Percentiles rank a stretch among this genome's conserved stretches.
Conservation (phyloP, 2,329 filamentous ascomycete genomes). For the Fusarium dlaminii region DNA sequence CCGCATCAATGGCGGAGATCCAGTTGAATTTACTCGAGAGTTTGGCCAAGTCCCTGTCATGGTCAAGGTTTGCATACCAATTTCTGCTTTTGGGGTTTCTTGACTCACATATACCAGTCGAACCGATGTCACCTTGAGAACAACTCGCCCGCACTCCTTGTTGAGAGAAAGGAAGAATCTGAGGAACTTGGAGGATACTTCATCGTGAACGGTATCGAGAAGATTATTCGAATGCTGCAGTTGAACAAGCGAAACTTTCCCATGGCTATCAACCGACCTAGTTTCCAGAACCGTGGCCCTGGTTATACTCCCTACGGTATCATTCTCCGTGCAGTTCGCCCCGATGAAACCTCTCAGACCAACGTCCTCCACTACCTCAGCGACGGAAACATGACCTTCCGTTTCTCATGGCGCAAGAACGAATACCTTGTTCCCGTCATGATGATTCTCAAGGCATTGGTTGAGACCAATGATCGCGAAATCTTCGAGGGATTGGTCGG, state of each 20-base stretch:
- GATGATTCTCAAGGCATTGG: slow-evolving; percentile 95
- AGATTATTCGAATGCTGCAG: slow-evolving; percentile 91
- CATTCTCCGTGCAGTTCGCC: slow-evolving; percentile 88
- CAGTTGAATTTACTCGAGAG: slow-evolving; percentile 83
- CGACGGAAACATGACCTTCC: slow-evolving; percentile 95
- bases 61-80: slow-evolving; percentile 74
- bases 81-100: not conserved
- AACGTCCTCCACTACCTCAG: slow-evolving; percentile 96
- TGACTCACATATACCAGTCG: slow-evolving; percentile 63
- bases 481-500: slow-evolving; percentile 96
- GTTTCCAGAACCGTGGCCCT: slow-evolving; percentile 86
- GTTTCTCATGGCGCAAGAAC: slow-evolving; percentile 97
- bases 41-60: slow-evolving; percentile 92
- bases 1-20: slow-evolving; percentile 85
- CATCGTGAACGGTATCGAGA: slow-evolving; percentile 96
- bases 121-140: slow-evolving; percentile 91
- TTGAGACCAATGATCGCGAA: slow-evolving; percentile 95
- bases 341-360: slow-evolving; percentile 98
- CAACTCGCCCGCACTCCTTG: slow-evolving; percentile 82
- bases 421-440: slow-evolving; percentile 96
- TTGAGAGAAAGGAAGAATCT: slow-evolving; percentile 90
- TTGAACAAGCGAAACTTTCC: slow-evolving; percentile 93
- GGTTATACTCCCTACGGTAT: slow-evolving; percentile 92
- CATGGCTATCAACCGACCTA: slow-evolving; percentile 90
- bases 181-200: slow-evolving; percentile 98